A percentile compares a stretch with the other conserved stretches of the same genome.
These are phyloP conservation scores for Suhomyces kunorum DNA, from an alignment of 1,139 yeast species.

Conservation along the genomic window DNA sequence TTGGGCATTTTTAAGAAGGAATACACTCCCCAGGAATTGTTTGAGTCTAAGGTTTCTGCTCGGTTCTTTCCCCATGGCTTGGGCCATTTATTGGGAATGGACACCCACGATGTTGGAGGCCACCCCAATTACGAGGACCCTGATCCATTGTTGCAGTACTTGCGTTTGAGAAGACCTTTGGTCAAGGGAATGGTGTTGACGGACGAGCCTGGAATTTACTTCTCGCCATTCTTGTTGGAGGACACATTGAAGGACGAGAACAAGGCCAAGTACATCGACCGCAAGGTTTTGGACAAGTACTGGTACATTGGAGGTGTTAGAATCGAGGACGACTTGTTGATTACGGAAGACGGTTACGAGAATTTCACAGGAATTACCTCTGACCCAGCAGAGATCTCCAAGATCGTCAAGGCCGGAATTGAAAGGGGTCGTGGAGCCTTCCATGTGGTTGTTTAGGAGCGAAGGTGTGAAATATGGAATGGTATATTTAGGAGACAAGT, in stretches of 20 bases:
- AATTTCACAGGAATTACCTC: conserved; percentile 80
- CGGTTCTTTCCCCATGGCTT: conserved; percentile 93
- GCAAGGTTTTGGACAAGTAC: conserved; percentile 68
- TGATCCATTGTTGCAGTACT: conserved; percentile 69
- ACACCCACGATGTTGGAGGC: conserved; percentile 96
- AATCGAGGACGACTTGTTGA: conserved; percentile 87
- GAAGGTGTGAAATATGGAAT: not conserved
- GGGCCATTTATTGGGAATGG: conserved; percentile 93
- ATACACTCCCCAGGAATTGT: conserved; percentile 63
- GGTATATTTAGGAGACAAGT: too few species aligned
- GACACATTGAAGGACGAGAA: conserved; percentile 60
- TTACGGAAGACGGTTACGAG: conserved; percentile 75
- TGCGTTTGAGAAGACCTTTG: conserved; percentile 76
- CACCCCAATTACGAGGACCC: conserved; percentile 80
- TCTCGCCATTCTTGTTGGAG: conserved; percentile 77
- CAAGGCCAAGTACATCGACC: conserved; percentile 62
- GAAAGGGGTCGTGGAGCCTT: conserved; percentile 62
- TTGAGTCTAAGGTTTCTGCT: conserved; percentile 66
- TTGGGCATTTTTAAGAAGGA: conserved; percentile 75
- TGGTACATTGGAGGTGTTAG: conserved; percentile 94
- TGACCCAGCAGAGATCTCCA: conserved; percentile 78
- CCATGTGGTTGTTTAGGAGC: conserved; percentile 50
- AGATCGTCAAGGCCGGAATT: conserved; percentile 72
- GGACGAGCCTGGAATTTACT: conserved; percentile 94
- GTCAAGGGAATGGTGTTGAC: conserved; percentile 84